phyloP scores from a whole-genome alignment of 2,329 filamentous ascomycete genomes.

The Westerdykella aurantiaca region DNA sequence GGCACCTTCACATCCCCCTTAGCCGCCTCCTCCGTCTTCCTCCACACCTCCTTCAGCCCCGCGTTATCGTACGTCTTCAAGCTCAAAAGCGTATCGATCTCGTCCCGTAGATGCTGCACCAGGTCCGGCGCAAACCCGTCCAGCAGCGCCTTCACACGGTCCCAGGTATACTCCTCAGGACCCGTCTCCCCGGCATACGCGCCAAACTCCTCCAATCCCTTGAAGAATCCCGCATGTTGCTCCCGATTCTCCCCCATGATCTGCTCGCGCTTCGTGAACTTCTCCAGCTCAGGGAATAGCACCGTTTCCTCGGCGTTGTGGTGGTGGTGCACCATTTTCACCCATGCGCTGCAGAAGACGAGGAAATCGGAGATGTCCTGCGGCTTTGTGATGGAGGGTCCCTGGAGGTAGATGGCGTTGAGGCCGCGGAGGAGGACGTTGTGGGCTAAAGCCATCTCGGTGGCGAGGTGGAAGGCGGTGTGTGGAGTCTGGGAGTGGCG shows the following conservation, averaged over 20 bases:
- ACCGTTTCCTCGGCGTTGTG: slow-evolving; percentile 29
- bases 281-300: slow-evolving; percentile 42
- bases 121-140: slow-evolving; percentile 8
- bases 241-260: slow-evolving; percentile 27
- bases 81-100: slow-evolving; percentile 7
- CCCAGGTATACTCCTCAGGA: slow-evolving; percentile 1
- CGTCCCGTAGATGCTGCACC: slow-evolving; percentile 6
- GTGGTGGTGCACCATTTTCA: slow-evolving; percentile 31
- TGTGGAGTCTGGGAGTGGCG: slow-evolving; percentile 1
- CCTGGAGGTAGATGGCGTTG: slow-evolving; percentile 34
- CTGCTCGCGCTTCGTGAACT: slow-evolving; percentile 15
- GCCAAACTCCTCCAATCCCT: slow-evolving; percentile 19
- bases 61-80: neutral
- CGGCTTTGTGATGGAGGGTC: slow-evolving; percentile 13
- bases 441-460: slow-evolving; percentile 27
- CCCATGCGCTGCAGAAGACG: slow-evolving; percentile 24
- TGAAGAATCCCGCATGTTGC: slow-evolving; percentile 29
- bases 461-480: slow-evolving; percentile 6
- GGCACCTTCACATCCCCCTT: neutral
- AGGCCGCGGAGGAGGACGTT: slow-evolving; percentile 17
- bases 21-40: neutral
- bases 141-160: slow-evolving; percentile 2
- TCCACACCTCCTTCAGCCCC: neutral
- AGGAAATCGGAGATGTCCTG: slow-evolving; percentile 19
- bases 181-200: slow-evolving; percentile 10